A percentile compares a stretch with the other conserved stretches of the same genome.
Evolutionary conservation across 345 rosid genomes (phyloP).

Genomic region (Garcia nutans): DNA sequence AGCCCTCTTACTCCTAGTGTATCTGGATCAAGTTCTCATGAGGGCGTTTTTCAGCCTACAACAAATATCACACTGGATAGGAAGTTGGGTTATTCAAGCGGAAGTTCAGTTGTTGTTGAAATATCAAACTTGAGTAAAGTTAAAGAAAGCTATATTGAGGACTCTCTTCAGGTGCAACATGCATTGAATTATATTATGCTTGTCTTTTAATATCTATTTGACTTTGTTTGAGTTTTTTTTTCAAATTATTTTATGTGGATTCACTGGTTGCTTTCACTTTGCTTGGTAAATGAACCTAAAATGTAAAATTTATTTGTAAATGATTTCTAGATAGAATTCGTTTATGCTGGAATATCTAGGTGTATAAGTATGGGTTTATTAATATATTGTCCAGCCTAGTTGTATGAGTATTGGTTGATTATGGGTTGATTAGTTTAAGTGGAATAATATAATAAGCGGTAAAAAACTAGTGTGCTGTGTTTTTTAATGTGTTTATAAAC

Average conservation of each 20-base stretch:
- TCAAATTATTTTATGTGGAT: conserved; percentile 3
- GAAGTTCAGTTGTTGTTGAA: conserved; percentile 85
- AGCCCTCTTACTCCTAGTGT: conserved; percentile 90
- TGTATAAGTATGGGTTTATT: too few relatives aligned
- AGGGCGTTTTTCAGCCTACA: conserved; percentile 69
- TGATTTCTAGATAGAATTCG: too few relatives aligned
- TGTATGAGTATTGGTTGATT: too few relatives aligned
- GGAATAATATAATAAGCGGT: too few relatives aligned
- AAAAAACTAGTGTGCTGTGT: too few relatives aligned
- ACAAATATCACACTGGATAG: conserved; percentile 88
- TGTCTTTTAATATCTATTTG: background rate
- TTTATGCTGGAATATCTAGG: too few relatives aligned
- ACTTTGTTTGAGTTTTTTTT: background rate
- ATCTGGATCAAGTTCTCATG: conserved; percentile 85
- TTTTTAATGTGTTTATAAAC: too few relatives aligned
- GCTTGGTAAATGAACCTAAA: too few relatives aligned
- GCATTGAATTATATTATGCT: background rate
- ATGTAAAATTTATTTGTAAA: too few relatives aligned
- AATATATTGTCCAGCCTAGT: too few relatives aligned
- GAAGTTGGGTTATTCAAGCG: conserved; percentile 75
- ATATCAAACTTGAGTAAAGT: conserved; percentile 94
- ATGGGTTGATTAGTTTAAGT: too few relatives aligned
- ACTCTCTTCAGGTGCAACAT: conserved; percentile 81
- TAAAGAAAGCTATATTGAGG: conserved; percentile 92
- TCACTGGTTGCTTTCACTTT: background rate